A percentile compares a stretch with the other conserved stretches of the same genome.
These are phyloP conservation scores for Iodosphaeria phyllophila DNA, from an alignment of 2,329 filamentous ascomycete species.

Conservation along the genomic window DNA sequence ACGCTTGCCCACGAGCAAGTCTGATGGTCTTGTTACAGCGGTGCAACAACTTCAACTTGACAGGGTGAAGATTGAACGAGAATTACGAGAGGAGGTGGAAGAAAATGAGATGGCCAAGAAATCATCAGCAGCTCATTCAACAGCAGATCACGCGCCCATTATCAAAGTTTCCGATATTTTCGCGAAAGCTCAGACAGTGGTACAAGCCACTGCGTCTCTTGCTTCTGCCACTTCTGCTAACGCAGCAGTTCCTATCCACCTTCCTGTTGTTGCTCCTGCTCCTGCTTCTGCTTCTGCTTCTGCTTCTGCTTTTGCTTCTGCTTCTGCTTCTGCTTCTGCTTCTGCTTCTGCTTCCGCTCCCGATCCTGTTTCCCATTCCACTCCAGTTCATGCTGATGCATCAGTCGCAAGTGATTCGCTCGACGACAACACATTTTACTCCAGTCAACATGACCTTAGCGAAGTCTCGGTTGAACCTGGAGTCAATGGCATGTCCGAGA, in stretches of 20 bases:
- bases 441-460: slow-evolving; percentile 73
- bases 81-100: slow-evolving; percentile 60
- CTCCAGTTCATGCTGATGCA: slow-evolving; percentile 34
- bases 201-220: slow-evolving; percentile 47
- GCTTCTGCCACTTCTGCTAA: slow-evolving; percentile 37
- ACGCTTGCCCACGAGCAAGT: too few species aligned
- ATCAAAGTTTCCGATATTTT: slow-evolving; percentile 59
- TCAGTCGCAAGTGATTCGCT: slow-evolving; percentile 59
- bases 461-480: slow-evolving; percentile 29
- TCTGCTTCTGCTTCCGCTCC: too few species aligned
- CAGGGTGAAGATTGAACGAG: slow-evolving; percentile 63
- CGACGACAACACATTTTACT: slow-evolving; percentile 92
- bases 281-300: too few species aligned
- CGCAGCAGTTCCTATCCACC: too few species aligned
- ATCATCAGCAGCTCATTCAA: slow-evolving; percentile 18
- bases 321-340: too few species aligned
- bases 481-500: slow-evolving; percentile 25
- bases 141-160: slow-evolving; percentile 35
- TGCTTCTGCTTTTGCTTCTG: too few species aligned
- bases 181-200: slow-evolving; percentile 49
- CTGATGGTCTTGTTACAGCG: slow-evolving; percentile 65
- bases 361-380: too few species aligned
- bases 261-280: too few species aligned
- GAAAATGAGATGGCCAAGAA: slow-evolving; percentile 29
- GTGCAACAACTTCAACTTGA: slow-evolving; percentile 66